Evolutionary conservation across 2,329 filamentous ascomycete genomes (phyloP).

Genomic region (Thielaviopsis punctulata): DNA sequence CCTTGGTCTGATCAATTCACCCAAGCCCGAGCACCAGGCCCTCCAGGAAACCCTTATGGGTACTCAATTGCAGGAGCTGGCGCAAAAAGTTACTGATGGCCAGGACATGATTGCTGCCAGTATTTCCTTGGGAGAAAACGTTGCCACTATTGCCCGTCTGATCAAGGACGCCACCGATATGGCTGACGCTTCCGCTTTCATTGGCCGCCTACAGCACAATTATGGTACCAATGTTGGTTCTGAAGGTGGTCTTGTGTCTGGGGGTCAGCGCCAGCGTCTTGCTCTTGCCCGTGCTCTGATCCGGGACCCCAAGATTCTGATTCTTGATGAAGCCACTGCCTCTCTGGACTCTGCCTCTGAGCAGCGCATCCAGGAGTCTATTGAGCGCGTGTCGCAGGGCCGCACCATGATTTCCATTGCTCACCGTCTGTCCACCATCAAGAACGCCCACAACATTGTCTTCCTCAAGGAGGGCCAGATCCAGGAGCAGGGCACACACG

Average conservation of each 20-base stretch:
- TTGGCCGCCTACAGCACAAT: constrained; percentile 34
- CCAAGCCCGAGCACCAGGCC: constrained; percentile 21
- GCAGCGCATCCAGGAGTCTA: constrained; percentile 31
- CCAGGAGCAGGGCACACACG: constrained; percentile 46
- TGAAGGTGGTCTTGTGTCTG: constrained; percentile 36
- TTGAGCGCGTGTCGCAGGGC: constrained; percentile 29
- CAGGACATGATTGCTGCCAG: constrained; percentile 28
- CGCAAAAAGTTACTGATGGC: constrained; percentile 33
- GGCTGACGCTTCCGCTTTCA: constrained; percentile 42
- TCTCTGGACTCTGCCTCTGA: constrained; percentile 43
- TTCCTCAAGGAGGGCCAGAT: constrained; percentile 44
- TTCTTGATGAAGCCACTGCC: constrained; percentile 45
- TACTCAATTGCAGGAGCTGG: constrained; percentile 31
- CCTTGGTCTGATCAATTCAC: constrained; percentile 30
- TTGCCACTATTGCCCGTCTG: constrained; percentile 33
- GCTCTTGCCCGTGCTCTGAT: constrained; percentile 41
- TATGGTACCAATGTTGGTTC: constrained; percentile 36
- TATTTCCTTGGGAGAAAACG: constrained; percentile 24
- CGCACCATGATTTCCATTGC: constrained; percentile 52
- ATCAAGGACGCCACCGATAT: constrained; percentile 34
- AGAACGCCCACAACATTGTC: constrained; percentile 48
- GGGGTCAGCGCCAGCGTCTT: constrained; percentile 43
- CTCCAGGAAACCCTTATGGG: constrained; percentile 31
- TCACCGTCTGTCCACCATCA: constrained; percentile 43
- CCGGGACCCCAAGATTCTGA: constrained; percentile 36